Evolutionary conservation across 192 early-diverging fungal genomes (phyloP), one percentile per base, ranked within the genome.

Genomic region (Gaertneriomyces semiglobifer): DNA sequence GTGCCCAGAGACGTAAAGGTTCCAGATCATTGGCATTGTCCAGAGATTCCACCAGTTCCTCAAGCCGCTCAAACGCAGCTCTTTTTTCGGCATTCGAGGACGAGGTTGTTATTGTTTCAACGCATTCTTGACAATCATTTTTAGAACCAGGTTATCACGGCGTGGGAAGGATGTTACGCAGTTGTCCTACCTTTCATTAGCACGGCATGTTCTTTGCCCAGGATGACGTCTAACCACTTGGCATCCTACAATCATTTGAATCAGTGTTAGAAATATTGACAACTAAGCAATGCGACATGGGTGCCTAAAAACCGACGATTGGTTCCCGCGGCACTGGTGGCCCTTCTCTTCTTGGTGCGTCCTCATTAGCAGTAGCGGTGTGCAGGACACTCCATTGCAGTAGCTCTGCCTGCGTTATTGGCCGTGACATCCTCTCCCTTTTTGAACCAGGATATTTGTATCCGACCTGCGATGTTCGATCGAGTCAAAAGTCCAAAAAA

Each of bases 11-110:
- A 8, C 83, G 84, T 66, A 99, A 86, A n/a, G 90, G 88, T 64
- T 85, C 81, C 52, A 99, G 76, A 74, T 99, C 89, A 62, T 80
- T 86, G 18, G 95, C 95, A 74, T 95, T 95, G 78, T 97, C 93
- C 18, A 93, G 84, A 40, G 88, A 85, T 70, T 92, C 91, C 5
- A 92, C 87, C 16, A 93, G 77, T 84, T 77, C 81, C 77, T 99
- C 94, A 11, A 99, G 82, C 61, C 96, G 92, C 58, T 99, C 96
- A 63, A 96, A 84, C 2, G 96, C 96, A 6, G 84, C 76, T 33
- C 86, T 79, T 63, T 88, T 89, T 11, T 89, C 89, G 3, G 88
- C 83, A 1, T 88, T 57, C 6, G 79, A 83, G 14, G 83, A 80
- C 0, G 83, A 46, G 39, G 81, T 70, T 55, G 86, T 79, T 46